These are phyloP conservation scores for Boletus edulis DNA, from an alignment of 768 basidiomycete genomes.

Conservation along the genomic window DNA sequence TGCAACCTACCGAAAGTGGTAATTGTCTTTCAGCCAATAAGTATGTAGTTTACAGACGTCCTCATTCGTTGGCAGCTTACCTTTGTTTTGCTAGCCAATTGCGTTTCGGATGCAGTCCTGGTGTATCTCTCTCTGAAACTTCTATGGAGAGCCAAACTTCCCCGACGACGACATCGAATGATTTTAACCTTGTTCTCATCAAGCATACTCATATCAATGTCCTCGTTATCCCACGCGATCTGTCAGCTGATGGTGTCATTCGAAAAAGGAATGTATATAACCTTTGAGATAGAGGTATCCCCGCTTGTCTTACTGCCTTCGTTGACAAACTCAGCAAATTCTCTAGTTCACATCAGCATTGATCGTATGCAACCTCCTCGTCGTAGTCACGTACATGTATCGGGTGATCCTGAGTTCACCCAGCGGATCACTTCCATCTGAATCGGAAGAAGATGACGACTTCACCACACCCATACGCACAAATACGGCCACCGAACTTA, in stretches of 20 bases:
- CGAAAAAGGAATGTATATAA: neutral
- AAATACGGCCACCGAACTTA: neutral
- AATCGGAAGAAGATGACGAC: neutral
- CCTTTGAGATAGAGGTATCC: neutral
- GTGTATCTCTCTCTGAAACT: conserved; percentile 12
- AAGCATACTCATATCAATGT: conserved; percentile 3
- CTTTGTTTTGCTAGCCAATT: neutral
- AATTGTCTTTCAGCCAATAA: conserved; percentile 3
- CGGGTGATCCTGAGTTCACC: neutral
- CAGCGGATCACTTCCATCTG: neutral
- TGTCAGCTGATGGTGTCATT: neutral
- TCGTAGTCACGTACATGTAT: neutral
- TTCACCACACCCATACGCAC: neutral
- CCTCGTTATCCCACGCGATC: neutral
- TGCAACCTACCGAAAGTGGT: neutral
- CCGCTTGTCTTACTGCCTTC: neutral
- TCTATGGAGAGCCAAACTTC: conserved; percentile 17
- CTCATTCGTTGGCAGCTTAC: neutral
- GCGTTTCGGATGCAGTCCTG: neutral
- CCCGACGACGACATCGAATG: conserved; percentile 14
- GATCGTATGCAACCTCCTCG: neutral
- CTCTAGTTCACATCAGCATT: neutral
- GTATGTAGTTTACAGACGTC: neutral
- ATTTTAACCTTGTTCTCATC: conserved; percentile 10
- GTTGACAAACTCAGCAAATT: neutral